Conservation (phyloP, 108 stramenopile species). For the Nannochloropsis gaditana region DNA sequence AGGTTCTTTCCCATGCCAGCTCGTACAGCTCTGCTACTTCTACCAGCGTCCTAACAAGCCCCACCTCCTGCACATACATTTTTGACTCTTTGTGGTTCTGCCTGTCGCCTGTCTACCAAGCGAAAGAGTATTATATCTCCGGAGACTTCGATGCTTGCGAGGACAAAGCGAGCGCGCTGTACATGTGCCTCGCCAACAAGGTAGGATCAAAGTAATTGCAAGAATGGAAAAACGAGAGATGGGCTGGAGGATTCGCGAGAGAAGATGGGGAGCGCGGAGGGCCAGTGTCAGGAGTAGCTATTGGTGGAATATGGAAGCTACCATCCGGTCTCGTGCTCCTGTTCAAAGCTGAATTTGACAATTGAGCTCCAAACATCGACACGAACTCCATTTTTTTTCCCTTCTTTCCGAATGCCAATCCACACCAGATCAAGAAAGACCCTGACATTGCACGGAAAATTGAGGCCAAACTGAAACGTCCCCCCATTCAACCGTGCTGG, state of each 20-base stretch:
- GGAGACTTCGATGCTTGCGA: neutral
- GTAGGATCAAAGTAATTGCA: neutral
- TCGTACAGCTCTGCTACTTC: neutral
- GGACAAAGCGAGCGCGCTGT: neutral
- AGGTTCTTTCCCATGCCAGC: neutral
- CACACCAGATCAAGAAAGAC: neutral
- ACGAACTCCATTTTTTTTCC: neutral
- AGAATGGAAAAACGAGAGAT: neutral
- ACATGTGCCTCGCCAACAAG: constrained; percentile 17
- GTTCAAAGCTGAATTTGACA: too few species aligned
- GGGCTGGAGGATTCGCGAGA: too few species aligned
- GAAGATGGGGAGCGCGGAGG: too few species aligned
- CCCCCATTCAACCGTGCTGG: neutral
- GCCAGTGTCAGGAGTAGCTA: too few species aligned
- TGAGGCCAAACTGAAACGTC: constrained; percentile 9
- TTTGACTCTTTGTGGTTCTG: constrained; percentile 15
- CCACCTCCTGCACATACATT: neutral
- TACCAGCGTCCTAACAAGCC: neutral
- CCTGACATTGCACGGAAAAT: neutral
- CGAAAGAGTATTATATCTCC: neutral
- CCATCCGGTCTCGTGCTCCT: too few species aligned
- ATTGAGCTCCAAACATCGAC: too few species aligned
- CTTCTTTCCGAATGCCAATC: neutral
- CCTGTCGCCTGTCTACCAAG: neutral
- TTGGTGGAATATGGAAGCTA: too few species aligned